These are phyloP conservation scores for Colletotrichum costaricense DNA, from an alignment of 2,329 filamentous ascomycete genomes.

Conservation along the genomic window DNA sequence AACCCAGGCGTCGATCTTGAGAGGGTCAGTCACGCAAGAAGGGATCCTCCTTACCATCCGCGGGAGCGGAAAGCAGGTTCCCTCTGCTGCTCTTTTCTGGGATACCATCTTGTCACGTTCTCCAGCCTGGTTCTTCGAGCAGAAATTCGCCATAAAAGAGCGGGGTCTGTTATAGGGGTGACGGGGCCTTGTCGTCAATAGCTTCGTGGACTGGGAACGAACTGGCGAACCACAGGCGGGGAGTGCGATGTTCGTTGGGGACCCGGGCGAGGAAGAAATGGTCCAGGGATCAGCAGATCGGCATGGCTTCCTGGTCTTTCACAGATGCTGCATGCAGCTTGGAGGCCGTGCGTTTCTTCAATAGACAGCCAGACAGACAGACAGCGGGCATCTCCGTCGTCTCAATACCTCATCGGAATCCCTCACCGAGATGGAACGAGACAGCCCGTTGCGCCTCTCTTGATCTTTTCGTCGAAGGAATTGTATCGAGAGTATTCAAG, in stretches of 20 bases:
- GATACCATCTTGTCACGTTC: background rate
- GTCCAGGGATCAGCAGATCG: constrained; percentile 14
- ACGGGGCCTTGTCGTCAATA: background rate
- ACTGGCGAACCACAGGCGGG: constrained; percentile 1
- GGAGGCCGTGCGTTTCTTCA: constrained; percentile 4
- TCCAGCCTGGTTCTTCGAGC: background rate
- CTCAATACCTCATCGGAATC: background rate
- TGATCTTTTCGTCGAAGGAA: background rate
- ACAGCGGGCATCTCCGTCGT: background rate
- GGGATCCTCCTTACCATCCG: constrained; percentile 5
- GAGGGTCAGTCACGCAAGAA: constrained; percentile 15
- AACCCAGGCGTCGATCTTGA: constrained; percentile 4
- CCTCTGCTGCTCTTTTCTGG: background rate
- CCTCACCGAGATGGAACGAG: background rate
- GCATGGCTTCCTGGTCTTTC: background rate
- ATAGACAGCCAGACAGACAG: background rate
- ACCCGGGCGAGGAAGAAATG: background rate
- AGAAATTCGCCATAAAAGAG: constrained; percentile 12
- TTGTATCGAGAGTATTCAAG: background rate
- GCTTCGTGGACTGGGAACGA: background rate
- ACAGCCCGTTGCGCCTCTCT: background rate
- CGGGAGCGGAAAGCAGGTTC: background rate
- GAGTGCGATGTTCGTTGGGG: background rate
- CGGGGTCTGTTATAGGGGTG: background rate
- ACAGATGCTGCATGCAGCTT: constrained; percentile 5